A percentile compares a stretch with the other conserved stretches of the same genome.
These are phyloP conservation scores for Naganishia vishniacii DNA, from an alignment of 768 basidiomycete species.

Conservation along the genomic window DNA sequence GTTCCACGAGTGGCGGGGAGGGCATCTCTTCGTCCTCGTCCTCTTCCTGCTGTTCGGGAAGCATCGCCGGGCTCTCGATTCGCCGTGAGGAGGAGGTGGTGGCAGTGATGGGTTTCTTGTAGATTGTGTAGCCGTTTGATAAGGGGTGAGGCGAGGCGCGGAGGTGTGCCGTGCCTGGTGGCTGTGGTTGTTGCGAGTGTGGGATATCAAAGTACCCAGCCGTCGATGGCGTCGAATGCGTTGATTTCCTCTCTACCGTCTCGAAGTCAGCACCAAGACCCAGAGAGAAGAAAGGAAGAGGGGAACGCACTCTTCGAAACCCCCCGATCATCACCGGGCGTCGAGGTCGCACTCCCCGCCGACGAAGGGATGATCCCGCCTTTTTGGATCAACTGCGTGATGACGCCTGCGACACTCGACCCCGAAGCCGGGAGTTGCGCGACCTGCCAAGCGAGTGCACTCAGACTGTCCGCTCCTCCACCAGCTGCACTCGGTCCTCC, in stretches of 20 bases:
- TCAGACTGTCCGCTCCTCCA: slow-evolving; percentile 24
- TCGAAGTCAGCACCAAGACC: not conserved
- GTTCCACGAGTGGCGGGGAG: slow-evolving; percentile 33
- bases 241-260: slow-evolving; percentile 38
- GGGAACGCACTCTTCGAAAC: slow-evolving; percentile 39
- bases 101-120: slow-evolving; percentile 3
- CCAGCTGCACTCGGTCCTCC: slow-evolving; percentile 13
- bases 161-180: slow-evolving; percentile 20
- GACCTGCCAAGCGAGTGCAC: slow-evolving; percentile 33
- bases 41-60: too few species aligned
- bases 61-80: too few species aligned
- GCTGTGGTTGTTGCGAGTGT: slow-evolving; percentile 25
- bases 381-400: slow-evolving; percentile 6
- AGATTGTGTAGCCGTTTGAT: not conserved
- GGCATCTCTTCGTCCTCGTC: slow-evolving; percentile 28
- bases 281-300: not conserved
- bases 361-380: slow-evolving; percentile 14
- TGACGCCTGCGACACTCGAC: slow-evolving; percentile 29
- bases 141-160: slow-evolving; percentile 11
- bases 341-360: slow-evolving; percentile 26
- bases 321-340: slow-evolving; percentile 32
- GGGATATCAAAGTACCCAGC: slow-evolving; percentile 25
- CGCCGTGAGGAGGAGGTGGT: slow-evolving; percentile 31
- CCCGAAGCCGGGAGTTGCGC: slow-evolving; percentile 35
- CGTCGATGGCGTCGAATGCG: slow-evolving; percentile 31